Percentiles rank a stretch among this genome's conserved stretches.
phyloP scores from a whole-genome alignment of 1,139 yeast genomes.

The Pneumocystis wakefieldiae region DNA sequence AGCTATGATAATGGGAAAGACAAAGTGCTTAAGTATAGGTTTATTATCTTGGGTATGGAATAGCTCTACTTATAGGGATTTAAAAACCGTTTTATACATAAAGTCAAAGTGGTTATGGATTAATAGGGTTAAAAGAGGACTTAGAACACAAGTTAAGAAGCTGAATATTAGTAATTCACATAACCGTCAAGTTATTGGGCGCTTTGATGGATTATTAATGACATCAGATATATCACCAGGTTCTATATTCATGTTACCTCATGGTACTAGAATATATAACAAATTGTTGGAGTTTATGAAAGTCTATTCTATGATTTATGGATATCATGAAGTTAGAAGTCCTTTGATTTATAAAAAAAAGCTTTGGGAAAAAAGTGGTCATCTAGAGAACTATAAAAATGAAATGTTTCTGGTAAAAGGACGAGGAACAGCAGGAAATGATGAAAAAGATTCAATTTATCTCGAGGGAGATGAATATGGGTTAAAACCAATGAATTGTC shows the following conservation, averaged over 20 bases:
- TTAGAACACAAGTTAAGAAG: not conserved
- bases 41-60: not conserved
- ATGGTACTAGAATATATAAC: slow-evolving; percentile 91
- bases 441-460: not conserved
- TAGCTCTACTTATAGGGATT: not conserved
- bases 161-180: slow-evolving; percentile 10
- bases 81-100: not conserved
- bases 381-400: slow-evolving; percentile 93
- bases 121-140: not conserved
- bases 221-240: slow-evolving; percentile 77
- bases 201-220: slow-evolving; percentile 45
- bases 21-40: too few species aligned
- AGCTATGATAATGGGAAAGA: not conserved
- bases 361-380: slow-evolving; percentile 96
- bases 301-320: slow-evolving; percentile 73
- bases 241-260: slow-evolving; percentile 92
- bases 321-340: slow-evolving; percentile 92
- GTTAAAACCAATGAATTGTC: slow-evolving; percentile 86
- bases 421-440: slow-evolving; percentile 26
- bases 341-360: slow-evolving; percentile 94
- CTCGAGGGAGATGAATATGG: slow-evolving; percentile 36
- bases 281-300: slow-evolving; percentile 64
- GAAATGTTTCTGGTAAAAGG: slow-evolving; percentile 95
- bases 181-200: slow-evolving; percentile 24
- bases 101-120: not conserved